Evolutionary conservation across 371 early-diverging fungal species (phyloP).

Genomic region (Mucor ambiguus): DNA sequence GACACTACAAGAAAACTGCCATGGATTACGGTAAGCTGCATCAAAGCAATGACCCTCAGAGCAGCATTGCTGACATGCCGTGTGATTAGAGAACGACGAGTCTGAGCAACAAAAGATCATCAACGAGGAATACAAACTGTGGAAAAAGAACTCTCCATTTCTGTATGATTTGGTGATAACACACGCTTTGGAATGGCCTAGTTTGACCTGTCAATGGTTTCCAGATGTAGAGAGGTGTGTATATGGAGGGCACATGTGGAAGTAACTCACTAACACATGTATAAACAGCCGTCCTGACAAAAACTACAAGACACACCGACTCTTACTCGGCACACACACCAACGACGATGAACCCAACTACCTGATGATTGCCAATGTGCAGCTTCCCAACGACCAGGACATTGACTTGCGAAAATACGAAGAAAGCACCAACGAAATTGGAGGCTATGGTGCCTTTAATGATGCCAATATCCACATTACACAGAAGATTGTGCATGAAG

Average conservation of each 20-base stretch:
- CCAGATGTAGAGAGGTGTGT: slow-evolving; percentile 88
- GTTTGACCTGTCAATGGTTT: slow-evolving; percentile 98
- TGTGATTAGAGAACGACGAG: not conserved
- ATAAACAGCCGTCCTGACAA: slow-evolving; percentile 77
- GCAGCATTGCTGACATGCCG: not conserved
- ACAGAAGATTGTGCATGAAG: slow-evolving; percentile 93
- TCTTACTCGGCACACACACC: slow-evolving; percentile 97
- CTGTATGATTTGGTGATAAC: slow-evolving; percentile 98
- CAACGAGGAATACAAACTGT: slow-evolving; percentile 95
- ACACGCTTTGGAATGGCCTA: slow-evolving; percentile 98
- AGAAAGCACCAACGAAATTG: slow-evolving; percentile 63
- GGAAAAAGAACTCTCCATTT: slow-evolving; percentile 99
- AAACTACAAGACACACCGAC: slow-evolving; percentile 85
- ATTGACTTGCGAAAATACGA: slow-evolving; percentile 75
- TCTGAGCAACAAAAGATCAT: slow-evolving; percentile 73
- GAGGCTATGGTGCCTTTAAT: slow-evolving; percentile 79
- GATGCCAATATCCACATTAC: slow-evolving; percentile 82
- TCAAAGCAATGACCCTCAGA: not conserved
- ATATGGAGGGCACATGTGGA: not conserved
- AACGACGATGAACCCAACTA: slow-evolving; percentile 96
- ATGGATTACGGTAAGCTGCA: not conserved
- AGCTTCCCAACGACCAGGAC: slow-evolving; percentile 80
- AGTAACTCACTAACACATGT: not conserved
- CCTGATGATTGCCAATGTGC: slow-evolving; percentile 90
- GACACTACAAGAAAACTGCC: not conserved